Percentiles rank a stretch among this genome's conserved stretches.
Evolutionary conservation across 2,329 filamentous ascomycete genomes (phyloP).

Genomic region (Pseudogymnoascus sp.): DNA sequence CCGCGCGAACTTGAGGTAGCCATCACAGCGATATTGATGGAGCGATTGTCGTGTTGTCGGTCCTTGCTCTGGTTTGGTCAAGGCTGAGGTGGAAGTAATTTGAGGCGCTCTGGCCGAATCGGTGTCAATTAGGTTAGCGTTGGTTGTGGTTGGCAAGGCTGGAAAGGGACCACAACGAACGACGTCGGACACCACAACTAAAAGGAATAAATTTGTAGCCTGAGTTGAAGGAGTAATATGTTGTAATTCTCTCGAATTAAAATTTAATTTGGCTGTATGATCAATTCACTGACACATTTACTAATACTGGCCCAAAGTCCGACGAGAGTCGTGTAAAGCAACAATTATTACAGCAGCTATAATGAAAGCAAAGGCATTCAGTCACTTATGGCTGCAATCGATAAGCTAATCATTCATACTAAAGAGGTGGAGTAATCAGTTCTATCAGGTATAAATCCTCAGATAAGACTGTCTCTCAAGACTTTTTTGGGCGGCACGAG

Average conservation of each 20-base stretch:
- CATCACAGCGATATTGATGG: conserved; percentile 23
- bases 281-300: background rate
- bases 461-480: no score
- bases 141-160: background rate
- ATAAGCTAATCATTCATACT: background rate
- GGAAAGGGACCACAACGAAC: background rate
- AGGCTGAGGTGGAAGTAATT: conserved; percentile 8
- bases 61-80: background rate
- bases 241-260: background rate
- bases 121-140: background rate
- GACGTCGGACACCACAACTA: background rate
- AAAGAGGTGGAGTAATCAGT: no score
- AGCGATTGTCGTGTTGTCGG: background rate
- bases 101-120: background rate
- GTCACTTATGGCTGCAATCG: background rate
- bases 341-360: background rate
- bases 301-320: background rate
- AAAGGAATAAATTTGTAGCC: background rate
- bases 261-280: background rate
- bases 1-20: conserved; percentile 35
- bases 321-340: background rate
- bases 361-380: background rate
- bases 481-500: no score
- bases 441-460: no score
- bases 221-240: background rate